Evolutionary conservation across 176 grass and related monocot species (phyloP).

Genomic region (barley (Hordeum vulgare)): DNA sequence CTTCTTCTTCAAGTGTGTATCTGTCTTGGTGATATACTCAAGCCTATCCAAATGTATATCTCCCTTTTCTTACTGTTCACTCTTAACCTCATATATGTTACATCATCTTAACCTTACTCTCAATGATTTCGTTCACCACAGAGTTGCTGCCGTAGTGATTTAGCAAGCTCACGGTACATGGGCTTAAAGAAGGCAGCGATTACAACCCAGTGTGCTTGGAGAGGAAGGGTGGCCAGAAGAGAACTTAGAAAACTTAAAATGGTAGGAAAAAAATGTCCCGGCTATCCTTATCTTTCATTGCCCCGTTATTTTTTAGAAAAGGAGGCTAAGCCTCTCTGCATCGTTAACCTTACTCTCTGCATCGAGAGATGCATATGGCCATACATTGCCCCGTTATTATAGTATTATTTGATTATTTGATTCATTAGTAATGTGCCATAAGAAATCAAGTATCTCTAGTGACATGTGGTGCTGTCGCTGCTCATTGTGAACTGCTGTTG

Average conservation of each 20-base stretch:
- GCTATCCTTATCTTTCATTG: background rate
- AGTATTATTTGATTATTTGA: slow-evolving; percentile 22
- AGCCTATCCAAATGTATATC: background rate
- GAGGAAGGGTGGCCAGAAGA: slow-evolving; percentile 80
- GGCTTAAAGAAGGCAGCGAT: slow-evolving; percentile 76
- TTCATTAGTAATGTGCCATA: background rate
- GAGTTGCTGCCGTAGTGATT: slow-evolving; percentile 70
- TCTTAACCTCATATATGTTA: slow-evolving; percentile 13
- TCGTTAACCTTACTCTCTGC: no score
- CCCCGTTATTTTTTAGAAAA: background rate
- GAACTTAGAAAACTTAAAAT: slow-evolving; percentile 95
- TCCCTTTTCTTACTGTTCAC: slow-evolving; percentile 2
- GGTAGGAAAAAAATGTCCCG: slow-evolving; percentile 39
- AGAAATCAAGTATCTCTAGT: slow-evolving; percentile 8
- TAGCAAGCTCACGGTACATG: slow-evolving; percentile 48
- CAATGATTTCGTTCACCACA: slow-evolving; percentile 21
- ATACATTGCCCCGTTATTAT: background rate
- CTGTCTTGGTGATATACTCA: background rate
- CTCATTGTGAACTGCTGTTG: background rate
- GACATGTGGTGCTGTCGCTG: background rate
- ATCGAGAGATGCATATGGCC: no score
- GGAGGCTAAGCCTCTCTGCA: no score
- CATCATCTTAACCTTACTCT: slow-evolving; percentile 13
- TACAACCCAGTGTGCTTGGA: slow-evolving; percentile 84
- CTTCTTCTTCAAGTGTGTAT: slow-evolving; percentile 18